Base-by-base conservation (phyloP, 2,329 filamentous ascomycete species). In the Calonectria henricotiae region DNA sequence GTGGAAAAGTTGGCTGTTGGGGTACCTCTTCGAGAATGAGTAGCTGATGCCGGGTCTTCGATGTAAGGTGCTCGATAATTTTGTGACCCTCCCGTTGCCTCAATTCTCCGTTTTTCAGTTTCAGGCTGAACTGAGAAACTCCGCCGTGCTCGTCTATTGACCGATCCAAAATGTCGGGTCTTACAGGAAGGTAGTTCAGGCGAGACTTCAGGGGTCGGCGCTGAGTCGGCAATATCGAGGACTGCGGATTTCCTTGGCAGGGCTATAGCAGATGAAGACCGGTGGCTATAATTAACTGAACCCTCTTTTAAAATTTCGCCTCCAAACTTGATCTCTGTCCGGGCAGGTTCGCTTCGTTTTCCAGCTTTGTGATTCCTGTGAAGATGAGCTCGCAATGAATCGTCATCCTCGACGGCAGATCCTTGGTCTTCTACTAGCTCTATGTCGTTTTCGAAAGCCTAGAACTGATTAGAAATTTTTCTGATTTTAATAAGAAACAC, bases 61-160 rank as follows among this genome's bases (percentile, higher is more conserved):
- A 80, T 72, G 51, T 78, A 79, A 30, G 78, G 78, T 11, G 77
- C 49, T 35, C 71, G 75, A 43, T 79, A 79, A 55, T 71, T 73
- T 8, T 51, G 58, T 17, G 51, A 25, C 11, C 17, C 25, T 39
- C 62, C 65, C 12, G 15, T 15, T 20, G 27, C 13, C 11, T 17
- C 64, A 1, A 71, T 65, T 32, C 76, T 74, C 11, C 7, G 51
- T 25, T 30, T 27, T 7, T 20, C 63, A 2, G 72, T 67, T 41
- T 77, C 74, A 15, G 17, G 2, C 1, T 8, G 30, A 3, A 41
- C 23, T 4, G 23, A 35, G 20, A 73, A 67, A 12, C 71, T 72
- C 27, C 80, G 71, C 49, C 81, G 74, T 23, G 76, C 77, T 62
- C 80, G 75, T 12, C 80, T 79, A 17, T 76, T 73, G 27, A 76